A percentile compares a stretch with the other conserved stretches of the same genome.
Conservation (phyloP, 2,329 filamentous ascomycete species). For the Fusarium sublunatum region DNA sequence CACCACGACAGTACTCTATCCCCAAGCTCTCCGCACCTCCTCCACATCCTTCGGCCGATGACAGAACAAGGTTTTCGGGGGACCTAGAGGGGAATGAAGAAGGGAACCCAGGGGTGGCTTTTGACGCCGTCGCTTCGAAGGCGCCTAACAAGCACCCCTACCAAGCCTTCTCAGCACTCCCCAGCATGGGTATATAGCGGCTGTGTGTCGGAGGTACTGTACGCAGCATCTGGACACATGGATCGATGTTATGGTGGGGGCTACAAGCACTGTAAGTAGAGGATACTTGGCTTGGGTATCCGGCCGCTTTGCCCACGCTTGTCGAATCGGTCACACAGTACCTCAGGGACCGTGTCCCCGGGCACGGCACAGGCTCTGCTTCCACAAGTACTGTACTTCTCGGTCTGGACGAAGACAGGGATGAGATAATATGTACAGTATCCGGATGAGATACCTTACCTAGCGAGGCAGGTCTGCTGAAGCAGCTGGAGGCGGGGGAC, state of each 20-base stretch:
- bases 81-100: constrained; percentile 31
- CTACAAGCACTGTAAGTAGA: constrained; percentile 32
- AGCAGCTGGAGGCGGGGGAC: not conserved
- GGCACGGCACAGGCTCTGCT: constrained; percentile 5
- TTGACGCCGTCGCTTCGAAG: constrained; percentile 14
- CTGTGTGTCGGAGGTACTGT: constrained; percentile 28
- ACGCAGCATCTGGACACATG: constrained; percentile 38
- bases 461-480: not conserved
- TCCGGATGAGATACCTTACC: not conserved
- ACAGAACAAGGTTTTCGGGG: constrained; percentile 41
- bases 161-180: constrained; percentile 31
- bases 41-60: constrained; percentile 28
- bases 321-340: constrained; percentile 11
- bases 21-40: constrained; percentile 34
- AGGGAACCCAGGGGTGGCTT: constrained; percentile 30
- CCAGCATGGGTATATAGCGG: constrained; percentile 22
- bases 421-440: not conserved
- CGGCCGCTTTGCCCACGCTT: constrained; percentile 22
- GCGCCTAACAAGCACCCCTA: constrained; percentile 15
- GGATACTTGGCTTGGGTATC: constrained; percentile 13
- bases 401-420: not conserved
- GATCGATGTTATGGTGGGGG: constrained; percentile 30
- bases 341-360: constrained; percentile 15
- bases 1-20: constrained; percentile 1
- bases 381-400: constrained; percentile 8